Percentiles rank a stretch among this genome's conserved stretches.
phyloP scores from a whole-genome alignment of 345 rosid species.

The Murraya koenigii region DNA sequence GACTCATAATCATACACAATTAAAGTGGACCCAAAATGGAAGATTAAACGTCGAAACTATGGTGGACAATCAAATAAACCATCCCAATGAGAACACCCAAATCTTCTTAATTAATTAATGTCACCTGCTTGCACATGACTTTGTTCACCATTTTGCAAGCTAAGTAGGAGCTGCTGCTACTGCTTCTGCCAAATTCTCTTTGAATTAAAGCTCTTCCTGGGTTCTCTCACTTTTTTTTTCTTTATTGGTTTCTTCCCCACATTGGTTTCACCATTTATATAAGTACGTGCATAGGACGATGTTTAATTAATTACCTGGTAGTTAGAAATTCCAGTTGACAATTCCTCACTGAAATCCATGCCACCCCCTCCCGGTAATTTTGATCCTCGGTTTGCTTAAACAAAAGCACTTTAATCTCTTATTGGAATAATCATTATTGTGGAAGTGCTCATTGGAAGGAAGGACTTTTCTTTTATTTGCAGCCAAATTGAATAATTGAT shows the following conservation, averaged over 20 bases:
- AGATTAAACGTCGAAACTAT: slow-evolving; percentile 37
- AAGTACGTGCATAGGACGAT: slow-evolving; percentile 33
- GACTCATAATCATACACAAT: not conserved
- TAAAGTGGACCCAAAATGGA: slow-evolving; percentile 22
- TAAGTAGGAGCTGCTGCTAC: not conserved
- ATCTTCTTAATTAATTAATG: not conserved
- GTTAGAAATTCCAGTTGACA: slow-evolving; percentile 10
- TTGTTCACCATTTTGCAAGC: slow-evolving; percentile 39
- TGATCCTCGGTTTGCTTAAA: not conserved
- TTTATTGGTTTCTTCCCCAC: slow-evolving; percentile 17
- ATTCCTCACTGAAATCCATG: slow-evolving; percentile 37
- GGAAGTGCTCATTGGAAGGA: not conserved
- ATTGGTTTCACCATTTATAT: slow-evolving; percentile 4
- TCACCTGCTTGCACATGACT: slow-evolving; percentile 25
- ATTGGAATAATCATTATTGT: not conserved
- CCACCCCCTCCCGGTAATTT: not conserved
- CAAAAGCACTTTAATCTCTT: not conserved
- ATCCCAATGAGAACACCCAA: slow-evolving; percentile 23
- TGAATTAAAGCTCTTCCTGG: slow-evolving; percentile 8
- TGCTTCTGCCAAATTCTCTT: slow-evolving; percentile 8
- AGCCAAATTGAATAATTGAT: not conserved
- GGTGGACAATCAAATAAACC: slow-evolving; percentile 34
- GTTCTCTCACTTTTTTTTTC: not conserved
- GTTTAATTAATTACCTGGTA: slow-evolving; percentile 10
- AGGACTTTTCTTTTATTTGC: not conserved